These are phyloP conservation scores for Zasmidium citrigriseum DNA, from an alignment of 2,329 filamentous ascomycete species.

Conservation along the genomic window DNA sequence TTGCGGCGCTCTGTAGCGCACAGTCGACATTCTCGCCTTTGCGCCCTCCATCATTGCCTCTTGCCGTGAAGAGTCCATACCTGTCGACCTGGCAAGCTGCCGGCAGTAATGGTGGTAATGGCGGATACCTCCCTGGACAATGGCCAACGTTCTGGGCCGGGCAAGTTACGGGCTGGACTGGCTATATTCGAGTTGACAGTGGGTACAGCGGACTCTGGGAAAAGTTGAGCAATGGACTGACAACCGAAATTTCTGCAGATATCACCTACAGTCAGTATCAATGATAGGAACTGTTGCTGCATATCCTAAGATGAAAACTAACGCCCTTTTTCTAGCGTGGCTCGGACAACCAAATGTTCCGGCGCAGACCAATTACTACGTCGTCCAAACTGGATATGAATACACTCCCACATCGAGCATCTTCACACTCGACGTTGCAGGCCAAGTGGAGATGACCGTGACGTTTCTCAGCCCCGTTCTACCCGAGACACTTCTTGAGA, in stretches of 20 bases:
- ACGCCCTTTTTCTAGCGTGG: no score
- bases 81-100: constrained; percentile 45
- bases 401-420: constrained; percentile 73
- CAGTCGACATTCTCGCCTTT: background rate
- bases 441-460: constrained; percentile 54
- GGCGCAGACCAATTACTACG: constrained; percentile 41
- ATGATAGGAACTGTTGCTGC: no score
- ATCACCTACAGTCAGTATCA: constrained; percentile 48
- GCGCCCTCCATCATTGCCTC: background rate
- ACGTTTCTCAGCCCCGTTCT: constrained; percentile 72
- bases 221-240: constrained; percentile 29
- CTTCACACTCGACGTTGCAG: constrained; percentile 50
- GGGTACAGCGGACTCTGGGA: background rate
- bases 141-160: constrained; percentile 67
- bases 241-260: background rate
- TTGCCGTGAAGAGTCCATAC: background rate
- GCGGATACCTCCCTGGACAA: constrained; percentile 60
- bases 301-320: no score
- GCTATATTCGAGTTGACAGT: constrained; percentile 69
- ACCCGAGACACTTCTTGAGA: constrained; percentile 63
- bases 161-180: constrained; percentile 59
- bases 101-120: constrained; percentile 61
- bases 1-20: background rate
- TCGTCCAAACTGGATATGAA: constrained; percentile 63
- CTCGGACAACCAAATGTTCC: background rate